These are phyloP conservation scores for Aspergillus quadricinctus DNA, from an alignment of 2,329 filamentous ascomycete species.

Conservation along the genomic window DNA sequence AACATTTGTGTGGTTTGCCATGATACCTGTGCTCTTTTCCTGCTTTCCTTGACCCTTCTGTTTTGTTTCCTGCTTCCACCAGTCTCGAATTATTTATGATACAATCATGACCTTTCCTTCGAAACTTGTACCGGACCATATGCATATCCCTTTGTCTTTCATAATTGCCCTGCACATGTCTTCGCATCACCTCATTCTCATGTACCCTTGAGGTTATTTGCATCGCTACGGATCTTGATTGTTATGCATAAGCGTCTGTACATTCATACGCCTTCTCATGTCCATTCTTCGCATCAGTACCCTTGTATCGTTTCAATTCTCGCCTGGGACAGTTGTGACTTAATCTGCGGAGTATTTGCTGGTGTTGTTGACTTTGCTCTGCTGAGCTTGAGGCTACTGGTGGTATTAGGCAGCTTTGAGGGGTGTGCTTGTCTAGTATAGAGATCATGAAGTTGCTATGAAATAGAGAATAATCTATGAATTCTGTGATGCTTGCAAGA, in stretches of 20 bases:
- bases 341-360: not conserved
- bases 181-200: not conserved
- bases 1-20: conserved; percentile 27
- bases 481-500: not conserved
- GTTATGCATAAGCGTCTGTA: conserved; percentile 11
- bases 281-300: conserved; percentile 1
- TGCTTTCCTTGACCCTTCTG: not conserved
- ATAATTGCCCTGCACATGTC: not conserved
- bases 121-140: not conserved
- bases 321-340: not conserved
- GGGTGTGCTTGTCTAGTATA: not conserved
- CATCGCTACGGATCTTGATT: not conserved
- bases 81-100: conserved; percentile 1
- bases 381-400: not conserved
- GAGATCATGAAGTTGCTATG: not conserved
- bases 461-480: not conserved
- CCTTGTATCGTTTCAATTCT: not conserved
- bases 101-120: conserved; percentile 2
- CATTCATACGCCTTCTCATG: conserved; percentile 12
- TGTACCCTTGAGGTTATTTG: not conserved
- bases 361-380: not conserved
- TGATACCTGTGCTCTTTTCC: conserved; percentile 11
- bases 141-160: conserved; percentile 2
- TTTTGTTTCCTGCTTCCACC: not conserved
- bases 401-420: not conserved